Evolutionary conservation across 2,329 filamentous ascomycete species (phyloP).

Genomic region (Aspergillus sergii): DNA sequence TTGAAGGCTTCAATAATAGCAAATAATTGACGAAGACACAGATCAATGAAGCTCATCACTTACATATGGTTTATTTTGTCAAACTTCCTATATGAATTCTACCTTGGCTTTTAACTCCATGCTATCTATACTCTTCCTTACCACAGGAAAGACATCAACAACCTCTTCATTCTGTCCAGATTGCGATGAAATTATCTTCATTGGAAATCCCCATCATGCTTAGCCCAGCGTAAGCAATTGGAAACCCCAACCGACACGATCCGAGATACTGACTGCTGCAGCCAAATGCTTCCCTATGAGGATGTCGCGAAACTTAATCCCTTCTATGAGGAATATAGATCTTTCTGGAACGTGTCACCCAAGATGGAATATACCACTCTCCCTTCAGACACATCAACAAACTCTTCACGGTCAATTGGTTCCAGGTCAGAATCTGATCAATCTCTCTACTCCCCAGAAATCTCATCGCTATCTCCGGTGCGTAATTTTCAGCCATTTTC

Average conservation of each 20-base stretch:
- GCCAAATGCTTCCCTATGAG: constrained; percentile 26
- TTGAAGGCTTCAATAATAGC: neutral
- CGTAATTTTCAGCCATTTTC: neutral
- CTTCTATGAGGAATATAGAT: constrained; percentile 27
- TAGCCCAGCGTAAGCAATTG: constrained; percentile 27
- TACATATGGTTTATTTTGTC: neutral
- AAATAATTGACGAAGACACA: neutral
- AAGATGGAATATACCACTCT: constrained; percentile 12
- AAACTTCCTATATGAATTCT: neutral
- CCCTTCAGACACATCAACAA: constrained; percentile 18
- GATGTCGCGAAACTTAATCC: constrained; percentile 32
- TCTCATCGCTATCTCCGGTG: constrained; percentile 12
- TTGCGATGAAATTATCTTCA: constrained; percentile 11
- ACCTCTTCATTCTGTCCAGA: constrained; percentile 5
- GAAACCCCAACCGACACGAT: neutral
- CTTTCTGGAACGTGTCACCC: constrained; percentile 23
- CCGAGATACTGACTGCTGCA: constrained; percentile 13
- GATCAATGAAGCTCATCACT: neutral
- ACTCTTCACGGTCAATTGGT: constrained; percentile 16
- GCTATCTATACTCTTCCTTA: neutral
- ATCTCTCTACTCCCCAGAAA: constrained; percentile 14
- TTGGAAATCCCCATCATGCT: constrained; percentile 34
- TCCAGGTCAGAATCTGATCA: constrained; percentile 6
- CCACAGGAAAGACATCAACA: neutral
- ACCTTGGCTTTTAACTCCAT: neutral